Evolutionary conservation across 2,329 filamentous ascomycete species (phyloP).

Genomic region (Coniella lustricola): DNA sequence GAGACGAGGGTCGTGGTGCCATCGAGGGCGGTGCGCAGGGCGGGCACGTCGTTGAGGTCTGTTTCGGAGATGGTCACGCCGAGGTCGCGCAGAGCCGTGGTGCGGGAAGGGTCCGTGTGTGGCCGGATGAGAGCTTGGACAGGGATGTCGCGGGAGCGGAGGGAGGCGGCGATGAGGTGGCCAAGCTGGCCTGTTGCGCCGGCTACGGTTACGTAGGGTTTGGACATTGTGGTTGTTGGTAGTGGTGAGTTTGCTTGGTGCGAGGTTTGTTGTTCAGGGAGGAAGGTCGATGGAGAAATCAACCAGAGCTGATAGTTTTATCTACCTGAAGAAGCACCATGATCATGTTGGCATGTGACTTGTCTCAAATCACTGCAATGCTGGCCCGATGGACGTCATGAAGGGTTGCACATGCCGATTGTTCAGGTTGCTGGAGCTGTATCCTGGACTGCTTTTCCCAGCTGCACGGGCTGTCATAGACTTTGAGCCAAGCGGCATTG

Average conservation of each 20-base stretch:
- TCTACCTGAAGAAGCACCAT: too few species aligned
- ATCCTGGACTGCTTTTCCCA: too few species aligned
- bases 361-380: not conserved
- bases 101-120: slow-evolving; percentile 9
- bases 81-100: slow-evolving; percentile 5
- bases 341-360: too few species aligned
- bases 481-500: too few species aligned
- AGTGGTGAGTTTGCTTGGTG: not conserved
- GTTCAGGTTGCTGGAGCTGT: too few species aligned
- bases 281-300: not conserved
- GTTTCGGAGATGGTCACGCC: slow-evolving; percentile 12
- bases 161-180: slow-evolving; percentile 10
- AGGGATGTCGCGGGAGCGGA: slow-evolving; percentile 10
- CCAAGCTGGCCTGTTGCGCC: slow-evolving; percentile 17
- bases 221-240: too few species aligned
- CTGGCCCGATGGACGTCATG: not conserved
- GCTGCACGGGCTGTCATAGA: too few species aligned
- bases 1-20: slow-evolving; percentile 11
- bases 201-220: slow-evolving; percentile 15
- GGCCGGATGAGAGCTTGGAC: slow-evolving; percentile 18
- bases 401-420: not conserved
- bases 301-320: too few species aligned
- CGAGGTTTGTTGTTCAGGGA: too few species aligned
- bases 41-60: slow-evolving; percentile 11
- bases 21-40: slow-evolving; percentile 8